Evolutionary conservation across 2,329 filamentous ascomycete genomes (phyloP), one percentile per base, ranked within the genome.

Genomic region (Diaporthe velutina): DNA sequence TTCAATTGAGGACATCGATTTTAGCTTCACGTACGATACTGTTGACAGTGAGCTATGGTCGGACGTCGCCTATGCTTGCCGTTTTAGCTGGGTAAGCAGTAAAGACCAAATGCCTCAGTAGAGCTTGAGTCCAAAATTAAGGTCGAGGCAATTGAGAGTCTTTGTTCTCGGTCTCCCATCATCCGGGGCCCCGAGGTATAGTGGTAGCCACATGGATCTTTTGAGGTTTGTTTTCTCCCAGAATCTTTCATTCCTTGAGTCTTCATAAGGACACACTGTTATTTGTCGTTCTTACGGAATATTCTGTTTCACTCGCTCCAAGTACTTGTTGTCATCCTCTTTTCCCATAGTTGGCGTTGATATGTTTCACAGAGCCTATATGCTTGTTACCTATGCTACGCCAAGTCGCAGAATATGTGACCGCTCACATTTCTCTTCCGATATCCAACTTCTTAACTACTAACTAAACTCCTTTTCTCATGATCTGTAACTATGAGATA

Each of bases 381-480:
- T 17, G n/a, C 50, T 52, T 3, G 17, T 15, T 28, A 48, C 42
- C 0, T 1, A 2, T 25, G 2, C 5, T n/a, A 52, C n/a, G 17
- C n/a, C 5, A 28, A 15, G 50, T 28, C 50, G n/a, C 50, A 28
- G n/a, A 52, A 52, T 28, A 52, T 52, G 25, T 52, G 50, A 15
- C 50, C 12, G 4, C 12, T 28, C n/a, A 52, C 15, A 52, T 28
- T 7, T 28, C 4, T 28, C 25, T 12, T 25, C 12, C 19, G 4
- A 15, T 25, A 12, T 3, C 10, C 12, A 15, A 25, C 0, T 12
- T 4, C 1, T 28, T 15, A 3, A 6, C n/a, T 15, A n/a, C n/a
- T 12, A 8, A 1, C 8, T 52, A 12, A 7, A 28, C 4, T 13
- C n/a, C 50, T 52, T 13, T 52, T 15, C n/a, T 52, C n/a, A 12